Evolutionary conservation across 768 basidiomycete genomes (phyloP), one percentile per base, ranked within the genome.

Genomic region (Tricholoma furcatifolium): DNA sequence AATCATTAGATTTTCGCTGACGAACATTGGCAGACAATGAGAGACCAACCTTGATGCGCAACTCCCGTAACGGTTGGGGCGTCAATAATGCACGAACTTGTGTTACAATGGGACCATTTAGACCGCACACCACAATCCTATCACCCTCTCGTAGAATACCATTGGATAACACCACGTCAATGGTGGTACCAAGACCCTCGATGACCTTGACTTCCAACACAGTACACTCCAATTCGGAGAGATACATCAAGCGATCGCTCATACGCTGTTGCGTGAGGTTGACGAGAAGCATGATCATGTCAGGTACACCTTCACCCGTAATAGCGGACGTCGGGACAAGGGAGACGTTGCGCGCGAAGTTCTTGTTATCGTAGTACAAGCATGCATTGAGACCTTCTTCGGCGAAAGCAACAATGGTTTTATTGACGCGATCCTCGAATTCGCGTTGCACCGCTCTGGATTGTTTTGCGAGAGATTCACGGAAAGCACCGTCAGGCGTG

Each of bases 211-310:
- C 97, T 70, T 98, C 97, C 53, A 99, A 82, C 10, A 99, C 93
- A 6, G 97, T 99, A 70, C 96, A 98, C 72, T 98, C 94, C 40
- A 98, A 78, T 65, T 97, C 94, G 27, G 93, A 91, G 54, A 98
- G 81, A 73, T 98, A 99, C 97, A 98, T 99, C 56, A 99, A 79
- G 39, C 89, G 83, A 68, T 95, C 91, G 68, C 89, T 93, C 96
- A 98, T 97, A 54, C 97, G 85, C 73, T 97, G 89, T 69, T 98
- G 96, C 14, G 96, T 98, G 49, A 98, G 81, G 69, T 97, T 95
- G 72, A 98, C 84, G 65, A 99, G 85, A 23, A 99, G 80, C 91
- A 95, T 92, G 74, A 99, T 93, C 96, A 99, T 96, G 74, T 98
- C 97, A 24, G 97, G 97, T 10, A 99, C 81, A 68, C 97, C 97